Conservation (phyloP, 352 stramenopile genomes). For the Phytophthora citricola region DNA sequence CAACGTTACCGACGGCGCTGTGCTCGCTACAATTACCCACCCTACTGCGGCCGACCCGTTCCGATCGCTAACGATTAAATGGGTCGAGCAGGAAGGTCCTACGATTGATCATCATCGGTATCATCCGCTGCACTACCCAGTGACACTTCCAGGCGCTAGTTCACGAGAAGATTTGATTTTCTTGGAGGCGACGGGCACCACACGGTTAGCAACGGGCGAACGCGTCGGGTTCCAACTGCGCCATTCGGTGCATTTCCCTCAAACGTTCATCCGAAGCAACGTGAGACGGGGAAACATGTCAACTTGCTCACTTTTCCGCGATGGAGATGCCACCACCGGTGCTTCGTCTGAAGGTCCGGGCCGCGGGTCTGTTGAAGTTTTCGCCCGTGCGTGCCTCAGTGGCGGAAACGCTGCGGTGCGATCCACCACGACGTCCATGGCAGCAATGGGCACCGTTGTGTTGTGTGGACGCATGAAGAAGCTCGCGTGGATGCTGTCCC, state of each 20-base stretch:
- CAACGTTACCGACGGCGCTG: conserved; percentile 49
- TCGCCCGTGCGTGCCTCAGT: conserved; percentile 38
- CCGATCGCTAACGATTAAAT: conserved; percentile 62
- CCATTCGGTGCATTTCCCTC: conserved; percentile 68
- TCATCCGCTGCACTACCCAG: conserved; percentile 44
- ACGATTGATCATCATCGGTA: conserved; percentile 43
- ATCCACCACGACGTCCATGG: conserved; percentile 40
- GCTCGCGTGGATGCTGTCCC: conserved; percentile 61
- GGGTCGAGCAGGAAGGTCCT: conserved; percentile 50
- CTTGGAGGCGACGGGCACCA: conserved; percentile 59
- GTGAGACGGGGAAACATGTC: conserved; percentile 61
- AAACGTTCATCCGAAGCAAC: conserved; percentile 42
- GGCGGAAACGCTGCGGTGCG: conserved; percentile 40
- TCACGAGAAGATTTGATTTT: conserved; percentile 70
- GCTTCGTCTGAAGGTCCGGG: conserved; percentile 29
- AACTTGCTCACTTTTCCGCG: conserved; percentile 59
- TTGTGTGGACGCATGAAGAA: conserved; percentile 75
- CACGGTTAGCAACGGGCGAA: conserved; percentile 52
- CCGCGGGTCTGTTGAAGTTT: conserved; percentile 39
- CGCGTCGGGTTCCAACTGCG: conserved; percentile 65
- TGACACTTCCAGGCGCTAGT: conserved; percentile 39
- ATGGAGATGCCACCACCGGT: conserved; percentile 32
- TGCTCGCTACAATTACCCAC: conserved; percentile 52
- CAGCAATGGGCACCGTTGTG: conserved; percentile 39
- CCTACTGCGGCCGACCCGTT: conserved; percentile 59